phyloP scores from a whole-genome alignment of 1,139 yeast genomes.

The Protomyces lactucae-debilis region DNA sequence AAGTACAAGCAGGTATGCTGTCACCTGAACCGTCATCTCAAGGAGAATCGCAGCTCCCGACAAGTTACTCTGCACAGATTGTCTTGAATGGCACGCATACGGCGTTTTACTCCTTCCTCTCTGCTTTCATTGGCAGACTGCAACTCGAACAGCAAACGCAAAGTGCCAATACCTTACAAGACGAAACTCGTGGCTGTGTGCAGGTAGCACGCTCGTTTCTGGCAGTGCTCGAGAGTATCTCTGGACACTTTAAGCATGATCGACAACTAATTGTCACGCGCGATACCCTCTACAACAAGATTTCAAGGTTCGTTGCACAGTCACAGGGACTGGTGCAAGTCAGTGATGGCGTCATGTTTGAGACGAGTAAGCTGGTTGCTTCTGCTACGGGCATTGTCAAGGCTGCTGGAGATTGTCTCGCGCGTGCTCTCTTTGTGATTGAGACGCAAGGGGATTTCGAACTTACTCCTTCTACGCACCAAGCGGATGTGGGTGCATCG shows the following conservation, averaged over 20 bases:
- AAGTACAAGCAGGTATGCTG: background rate
- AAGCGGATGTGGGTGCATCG: conserved; percentile 53
- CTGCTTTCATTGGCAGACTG: conserved; percentile 42
- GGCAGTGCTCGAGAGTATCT: conserved; percentile 41
- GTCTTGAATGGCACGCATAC: conserved; percentile 72
- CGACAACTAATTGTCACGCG: conserved; percentile 40
- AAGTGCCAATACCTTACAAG: conserved; percentile 40
- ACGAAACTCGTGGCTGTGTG: conserved; percentile 43
- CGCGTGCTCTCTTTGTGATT: conserved; percentile 48
- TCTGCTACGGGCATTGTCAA: conserved; percentile 39
- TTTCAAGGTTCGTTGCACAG: conserved; percentile 34
- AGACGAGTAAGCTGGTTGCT: conserved; percentile 27
- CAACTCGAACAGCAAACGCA: conserved; percentile 36
- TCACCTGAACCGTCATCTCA: background rate
- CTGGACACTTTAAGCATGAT: conserved; percentile 36
- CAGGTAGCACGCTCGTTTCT: conserved; percentile 44
- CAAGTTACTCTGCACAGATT: conserved; percentile 61
- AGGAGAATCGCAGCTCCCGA: background rate
- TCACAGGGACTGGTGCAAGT: conserved; percentile 39
- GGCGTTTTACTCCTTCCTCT: conserved; percentile 64
- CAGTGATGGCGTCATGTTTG: conserved; percentile 20
- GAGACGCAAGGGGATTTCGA: conserved; percentile 68
- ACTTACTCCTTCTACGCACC: conserved; percentile 39
- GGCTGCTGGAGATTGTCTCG: conserved; percentile 43
- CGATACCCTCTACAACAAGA: conserved; percentile 40